Percentiles rank a stretch among this genome's conserved stretches.
phyloP scores from a whole-genome alignment of 108 stramenopile species.

The Cyclotella baltica region DNA sequence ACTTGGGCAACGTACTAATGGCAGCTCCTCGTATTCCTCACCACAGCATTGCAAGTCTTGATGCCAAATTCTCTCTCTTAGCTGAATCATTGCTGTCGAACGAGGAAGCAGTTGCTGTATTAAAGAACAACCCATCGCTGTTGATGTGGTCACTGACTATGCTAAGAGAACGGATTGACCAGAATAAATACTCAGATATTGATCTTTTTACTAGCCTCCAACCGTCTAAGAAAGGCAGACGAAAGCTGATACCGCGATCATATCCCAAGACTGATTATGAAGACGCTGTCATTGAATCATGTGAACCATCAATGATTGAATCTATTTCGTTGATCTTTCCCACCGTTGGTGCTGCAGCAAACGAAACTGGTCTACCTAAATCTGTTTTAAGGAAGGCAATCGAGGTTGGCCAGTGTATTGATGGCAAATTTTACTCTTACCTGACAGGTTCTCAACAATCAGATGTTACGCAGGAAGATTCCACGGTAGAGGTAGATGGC shows the following conservation, averaged over 20 bases:
- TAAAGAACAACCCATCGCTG: conserved; percentile 54
- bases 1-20: conserved; percentile 46
- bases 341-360: conserved; percentile 16
- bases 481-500: neutral
- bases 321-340: conserved; percentile 29
- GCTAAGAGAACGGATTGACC: conserved; percentile 37
- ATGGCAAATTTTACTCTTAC: conserved; percentile 29
- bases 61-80: conserved; percentile 50
- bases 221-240: conserved; percentile 38
- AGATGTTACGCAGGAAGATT: neutral
- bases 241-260: conserved; percentile 17
- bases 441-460: conserved; percentile 1
- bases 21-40: conserved; percentile 53
- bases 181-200: conserved; percentile 1
- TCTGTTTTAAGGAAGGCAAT: conserved; percentile 13
- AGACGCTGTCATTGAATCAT: conserved; percentile 12
- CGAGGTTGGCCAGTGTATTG: conserved; percentile 1
- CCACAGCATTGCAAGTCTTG: conserved; percentile 54
- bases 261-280: neutral
- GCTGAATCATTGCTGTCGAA: conserved; percentile 14
- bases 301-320: conserved; percentile 20
- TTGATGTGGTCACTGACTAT: conserved; percentile 31
- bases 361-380: conserved; percentile 25
- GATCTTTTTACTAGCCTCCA: conserved; percentile 30
- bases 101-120: conserved; percentile 21